Evolutionary conservation across 2,329 filamentous ascomycete species (phyloP), one percentile per base, ranked within the genome.

Genomic region (Venturia effusa): DNA sequence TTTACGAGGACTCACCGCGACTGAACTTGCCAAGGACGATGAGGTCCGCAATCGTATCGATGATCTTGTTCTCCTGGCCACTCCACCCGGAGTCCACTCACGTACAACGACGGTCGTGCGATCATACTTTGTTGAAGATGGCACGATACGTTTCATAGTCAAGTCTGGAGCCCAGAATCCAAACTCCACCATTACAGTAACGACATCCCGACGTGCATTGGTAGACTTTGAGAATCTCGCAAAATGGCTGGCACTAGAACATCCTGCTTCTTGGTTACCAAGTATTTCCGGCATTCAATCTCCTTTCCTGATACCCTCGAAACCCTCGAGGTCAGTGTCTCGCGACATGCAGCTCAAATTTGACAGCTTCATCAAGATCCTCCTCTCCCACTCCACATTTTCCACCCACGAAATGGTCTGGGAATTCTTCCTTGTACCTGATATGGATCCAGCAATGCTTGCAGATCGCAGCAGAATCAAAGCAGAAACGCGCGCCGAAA

Each of bases 391-490:
- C 71, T 89, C 93, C 3, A 97, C 94, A 0, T 97, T 99, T 72
- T 84, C 91, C 0, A 96, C 90, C 0, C 95, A 99, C 71, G 94
- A 99, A 77, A 91, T 97, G 83, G 82, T 99, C 1, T 99, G 94
- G 95, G 94, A 99, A 70, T 99, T 99, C 77, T 96, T 99, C 75
- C 82, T 99, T 0, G 92, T 99, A 15, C 94, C 94, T 1, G 94
- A 99, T 69, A 85, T 99, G 61, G 90, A 96, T 72, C 83, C 90
- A 0, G 86, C 91, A 24, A 91, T 92, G 84, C 93, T 97, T 82
- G 88, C 90, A 62, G 88, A 96, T 73, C 85, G 94, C 61, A 96
- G 90, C 67, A 86, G 86, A 64, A 85, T 92, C 66, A 99, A 99
- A 76, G 89, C 91, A 4, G 88, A 92, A 73, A 85, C 88, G 0